Evolutionary conservation across 2,329 filamentous ascomycete species (phyloP), one percentile per base, ranked within the genome.

Genomic region (Epichloe sp.): DNA sequence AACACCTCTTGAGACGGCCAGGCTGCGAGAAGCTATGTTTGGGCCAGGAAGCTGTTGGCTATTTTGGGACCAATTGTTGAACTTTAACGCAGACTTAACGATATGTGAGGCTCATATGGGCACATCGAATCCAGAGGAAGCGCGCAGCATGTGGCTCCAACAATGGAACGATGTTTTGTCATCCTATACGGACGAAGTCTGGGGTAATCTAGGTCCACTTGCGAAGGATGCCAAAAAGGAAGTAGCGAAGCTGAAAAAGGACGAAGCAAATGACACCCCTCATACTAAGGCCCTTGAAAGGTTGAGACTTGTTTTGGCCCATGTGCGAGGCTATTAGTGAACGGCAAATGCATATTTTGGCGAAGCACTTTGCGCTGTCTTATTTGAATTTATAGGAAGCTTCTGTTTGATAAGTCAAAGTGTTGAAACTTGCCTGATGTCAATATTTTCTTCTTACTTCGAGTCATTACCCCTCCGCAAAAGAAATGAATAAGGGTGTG

Each of bases 181-280:
- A 2, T 66, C 70, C 36, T 83, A 84, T 56, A 74, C 73, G 0
- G 80, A 85, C 60, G 78, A 85, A 51, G 82, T 86, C 23, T 86
- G 83, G 83, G 83, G 83, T 19, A 79, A 78, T 52, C 63, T 86
- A 19, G 65, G 72, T 34, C 71, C 75, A 4, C 66, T 84, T 36
- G 74, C 81, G 10, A 67, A 71, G 47, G 72, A 78, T 54, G 83
- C 82, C 4, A 69, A 68, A 52, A 64, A 65, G 44, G 82, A 86
- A 60, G 63, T 85, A 19, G 67, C 75, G 46, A 62, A 68, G 23
- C 62, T 73, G 23, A 48, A 53, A 34, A 48, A 51, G 7, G 47
- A 35, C 11, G 61, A 66, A 49, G 58, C 62, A 6, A 21, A 17
- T 3, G 21, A 11, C 3, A 35, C 40, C 5, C 44, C 55, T 10